phyloP scores from a whole-genome alignment of 768 basidiomycete species.

The Tricholoma hemisulphureum region DNA sequence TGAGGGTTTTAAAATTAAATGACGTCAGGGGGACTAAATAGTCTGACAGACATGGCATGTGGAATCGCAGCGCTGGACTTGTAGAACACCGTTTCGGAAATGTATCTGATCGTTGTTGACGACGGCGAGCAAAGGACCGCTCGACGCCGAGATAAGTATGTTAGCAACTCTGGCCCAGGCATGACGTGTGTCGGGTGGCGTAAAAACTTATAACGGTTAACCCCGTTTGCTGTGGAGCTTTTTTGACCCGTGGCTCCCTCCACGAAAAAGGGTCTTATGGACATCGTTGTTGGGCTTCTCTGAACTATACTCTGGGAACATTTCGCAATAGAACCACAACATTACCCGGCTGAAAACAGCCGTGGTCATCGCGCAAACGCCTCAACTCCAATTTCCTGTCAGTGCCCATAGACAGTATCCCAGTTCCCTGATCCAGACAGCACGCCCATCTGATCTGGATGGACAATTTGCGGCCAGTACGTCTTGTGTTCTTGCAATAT shows the following conservation, averaged over 20 bases:
- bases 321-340: not conserved
- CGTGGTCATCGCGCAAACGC: not conserved
- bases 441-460: slow-evolving; percentile 10
- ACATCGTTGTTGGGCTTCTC: not conserved
- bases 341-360: not conserved
- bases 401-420: not conserved
- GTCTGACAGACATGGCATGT: not conserved
- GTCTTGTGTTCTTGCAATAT: not conserved
- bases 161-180: not conserved
- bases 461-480: slow-evolving; percentile 20
- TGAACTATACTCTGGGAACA: not conserved
- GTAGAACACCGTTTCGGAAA: not conserved
- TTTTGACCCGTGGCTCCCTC: slow-evolving; percentile 21
- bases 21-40: slow-evolving; percentile 7
- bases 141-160: not conserved
- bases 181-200: slow-evolving; percentile 17
- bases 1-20: slow-evolving; percentile 1
- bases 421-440: slow-evolving; percentile 1
- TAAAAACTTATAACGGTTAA: slow-evolving; percentile 12
- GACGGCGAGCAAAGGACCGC: not conserved
- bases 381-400: not conserved
- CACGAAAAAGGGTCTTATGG: slow-evolving; percentile 5
- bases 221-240: slow-evolving; percentile 20
- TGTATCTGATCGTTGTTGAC: not conserved
- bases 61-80: not conserved